Conservation (phyloP, 306 rosid species). For the Pterocarpus santalinus region DNA sequence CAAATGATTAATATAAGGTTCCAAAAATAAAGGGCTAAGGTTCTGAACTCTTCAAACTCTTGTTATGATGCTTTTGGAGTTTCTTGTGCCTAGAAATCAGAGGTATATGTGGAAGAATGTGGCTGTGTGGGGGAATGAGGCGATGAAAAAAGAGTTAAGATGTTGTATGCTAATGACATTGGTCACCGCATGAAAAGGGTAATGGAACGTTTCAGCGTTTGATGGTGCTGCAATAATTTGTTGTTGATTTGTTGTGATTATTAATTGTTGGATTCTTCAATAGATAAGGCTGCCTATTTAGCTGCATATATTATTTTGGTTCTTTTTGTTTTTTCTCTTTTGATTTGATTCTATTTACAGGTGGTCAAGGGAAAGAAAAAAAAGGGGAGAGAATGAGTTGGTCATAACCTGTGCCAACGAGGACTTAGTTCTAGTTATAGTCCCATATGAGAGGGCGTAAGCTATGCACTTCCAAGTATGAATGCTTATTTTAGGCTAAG, state of each 20-base stretch:
- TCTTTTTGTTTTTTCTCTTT: not conserved
- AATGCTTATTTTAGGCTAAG: constrained; percentile 52
- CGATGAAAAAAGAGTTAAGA: constrained; percentile 38
- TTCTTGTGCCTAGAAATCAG: constrained; percentile 54
- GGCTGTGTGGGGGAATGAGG: constrained; percentile 35
- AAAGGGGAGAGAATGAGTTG: constrained; percentile 40
- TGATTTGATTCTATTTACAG: constrained; percentile 38
- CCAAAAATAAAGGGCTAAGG: constrained; percentile 22
- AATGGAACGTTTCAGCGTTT: constrained; percentile 43
- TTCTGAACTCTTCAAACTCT: constrained; percentile 53
- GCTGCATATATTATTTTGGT: constrained; percentile 23
- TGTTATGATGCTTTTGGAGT: constrained; percentile 49
- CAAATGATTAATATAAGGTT: constrained; percentile 32
- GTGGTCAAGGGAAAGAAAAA: constrained; percentile 28
- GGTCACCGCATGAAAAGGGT: constrained; percentile 45
- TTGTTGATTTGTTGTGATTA: constrained; percentile 39
- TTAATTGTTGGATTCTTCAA: constrained; percentile 27
- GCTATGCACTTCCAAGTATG: constrained; percentile 50
- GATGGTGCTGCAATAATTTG: constrained; percentile 37
- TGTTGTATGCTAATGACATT: constrained; percentile 39
- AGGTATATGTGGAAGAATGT: constrained; percentile 43
- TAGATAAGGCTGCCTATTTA: constrained; percentile 12
- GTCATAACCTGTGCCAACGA: constrained; percentile 50
- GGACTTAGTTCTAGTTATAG: constrained; percentile 42
- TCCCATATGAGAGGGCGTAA: constrained; percentile 50